These are phyloP conservation scores for Raphanus hybrid DNA, from an alignment of 441 rosid species.

Conservation along the genomic window DNA sequence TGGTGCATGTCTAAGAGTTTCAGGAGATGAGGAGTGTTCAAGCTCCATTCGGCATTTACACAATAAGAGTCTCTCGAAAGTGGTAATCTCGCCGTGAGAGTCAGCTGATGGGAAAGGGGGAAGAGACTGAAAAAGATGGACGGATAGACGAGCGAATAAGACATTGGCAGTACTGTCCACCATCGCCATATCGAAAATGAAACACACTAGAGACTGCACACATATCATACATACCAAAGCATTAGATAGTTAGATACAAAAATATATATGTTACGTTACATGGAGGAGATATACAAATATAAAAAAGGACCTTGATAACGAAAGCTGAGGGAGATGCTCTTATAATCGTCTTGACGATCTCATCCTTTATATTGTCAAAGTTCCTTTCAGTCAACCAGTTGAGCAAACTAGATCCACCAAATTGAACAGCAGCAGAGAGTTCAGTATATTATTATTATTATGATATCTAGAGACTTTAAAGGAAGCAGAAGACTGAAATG, in stretches of 20 bases:
- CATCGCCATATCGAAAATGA: constrained; percentile 36
- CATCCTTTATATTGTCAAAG: constrained; percentile 35
- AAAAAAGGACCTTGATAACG: constrained; percentile 15
- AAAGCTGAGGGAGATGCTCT: constrained; percentile 15
- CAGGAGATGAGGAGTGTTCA: neutral
- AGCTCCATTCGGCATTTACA: constrained; percentile 28
- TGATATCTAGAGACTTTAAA: neutral
- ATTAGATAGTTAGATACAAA: too few relatives aligned
- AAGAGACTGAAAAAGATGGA: constrained; percentile 22
- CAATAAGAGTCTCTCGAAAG: constrained; percentile 18
- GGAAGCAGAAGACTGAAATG: neutral
- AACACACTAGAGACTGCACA: constrained; percentile 26
- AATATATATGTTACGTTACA: neutral
- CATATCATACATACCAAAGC: neutral
- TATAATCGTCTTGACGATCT: constrained; percentile 23
- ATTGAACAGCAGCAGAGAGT: too few relatives aligned
- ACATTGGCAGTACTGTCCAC: constrained; percentile 14
- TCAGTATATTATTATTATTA: neutral
- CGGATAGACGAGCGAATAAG: constrained; percentile 30
- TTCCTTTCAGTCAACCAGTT: constrained; percentile 33
- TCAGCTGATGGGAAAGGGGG: constrained; percentile 21
- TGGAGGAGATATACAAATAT: too few relatives aligned
- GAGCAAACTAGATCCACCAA: constrained; percentile 21
- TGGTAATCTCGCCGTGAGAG: constrained; percentile 14
- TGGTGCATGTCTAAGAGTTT: neutral